Percentiles rank a stretch among this genome's conserved stretches.
These are phyloP conservation scores for Apiospora pterosperma DNA, from an alignment of 2,329 filamentous ascomycete genomes.

Conservation along the genomic window DNA sequence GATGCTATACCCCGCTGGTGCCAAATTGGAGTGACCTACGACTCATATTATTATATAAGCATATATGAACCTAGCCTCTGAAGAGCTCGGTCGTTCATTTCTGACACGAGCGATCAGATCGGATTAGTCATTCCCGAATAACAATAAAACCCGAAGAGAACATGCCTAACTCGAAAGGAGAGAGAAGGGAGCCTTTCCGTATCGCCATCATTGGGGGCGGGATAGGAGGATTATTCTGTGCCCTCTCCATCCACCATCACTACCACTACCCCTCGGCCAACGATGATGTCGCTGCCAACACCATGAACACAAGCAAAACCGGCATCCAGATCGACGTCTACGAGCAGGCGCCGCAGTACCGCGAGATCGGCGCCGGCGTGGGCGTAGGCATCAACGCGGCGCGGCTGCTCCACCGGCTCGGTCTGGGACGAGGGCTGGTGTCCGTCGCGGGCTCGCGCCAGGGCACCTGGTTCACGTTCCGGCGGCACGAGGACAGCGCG, in stretches of 20 bases:
- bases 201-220: slow-evolving; percentile 37
- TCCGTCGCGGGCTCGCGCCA: slow-evolving; percentile 25
- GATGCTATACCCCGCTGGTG: background rate
- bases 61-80: background rate
- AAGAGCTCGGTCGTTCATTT: background rate
- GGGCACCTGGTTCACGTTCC: slow-evolving; percentile 30
- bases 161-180: background rate
- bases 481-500: slow-evolving; percentile 30
- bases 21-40: background rate
- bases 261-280: background rate
- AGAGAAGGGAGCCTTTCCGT: background rate
- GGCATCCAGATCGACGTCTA: slow-evolving; percentile 28
- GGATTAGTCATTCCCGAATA: too few relatives aligned
- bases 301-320: background rate
- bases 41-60: too few relatives aligned
- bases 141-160: background rate
- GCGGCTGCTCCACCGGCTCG: slow-evolving; percentile 28
- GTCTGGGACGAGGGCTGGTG: slow-evolving; percentile 25
- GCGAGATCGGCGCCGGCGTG: slow-evolving; percentile 32
- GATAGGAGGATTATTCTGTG: slow-evolving; percentile 33
- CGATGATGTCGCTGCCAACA: too few relatives aligned
- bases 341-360: slow-evolving; percentile 30
- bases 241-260: slow-evolving; percentile 33
- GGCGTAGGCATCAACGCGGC: slow-evolving; percentile 32
- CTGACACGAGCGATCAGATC: background rate